Conservation (phyloP, 2,329 filamentous ascomycete species). For the Bipolaris victoriae region DNA sequence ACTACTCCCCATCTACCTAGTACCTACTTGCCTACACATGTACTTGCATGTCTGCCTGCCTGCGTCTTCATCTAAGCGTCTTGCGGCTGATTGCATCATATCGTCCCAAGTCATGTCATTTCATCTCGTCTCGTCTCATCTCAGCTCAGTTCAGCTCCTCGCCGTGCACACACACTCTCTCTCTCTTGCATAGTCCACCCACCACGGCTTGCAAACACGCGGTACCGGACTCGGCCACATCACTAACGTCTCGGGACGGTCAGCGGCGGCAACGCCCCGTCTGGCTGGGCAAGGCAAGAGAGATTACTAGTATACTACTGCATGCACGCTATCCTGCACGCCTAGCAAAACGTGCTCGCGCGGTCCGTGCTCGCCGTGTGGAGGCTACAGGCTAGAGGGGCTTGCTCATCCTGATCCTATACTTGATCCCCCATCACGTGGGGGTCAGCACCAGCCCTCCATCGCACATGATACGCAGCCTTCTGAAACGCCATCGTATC, state of each 20-base stretch:
- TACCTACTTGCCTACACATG: too few relatives aligned
- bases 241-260: conserved; percentile 22
- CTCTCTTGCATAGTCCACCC: background rate
- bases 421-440: conserved; percentile 5
- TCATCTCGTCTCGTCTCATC: too few relatives aligned
- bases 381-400: background rate
- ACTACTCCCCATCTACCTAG: too few relatives aligned
- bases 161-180: too few relatives aligned
- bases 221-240: background rate
- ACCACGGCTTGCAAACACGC: background rate
- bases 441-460: conserved; percentile 5
- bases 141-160: too few relatives aligned
- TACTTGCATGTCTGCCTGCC: too few relatives aligned
- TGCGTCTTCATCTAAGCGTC: too few relatives aligned
- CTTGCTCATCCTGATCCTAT: too few relatives aligned
- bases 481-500: conserved; percentile 8
- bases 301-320: conserved; percentile 11
- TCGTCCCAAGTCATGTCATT: too few relatives aligned
- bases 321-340: conserved; percentile 15
- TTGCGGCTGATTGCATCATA: too few relatives aligned
- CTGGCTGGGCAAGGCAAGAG: conserved; percentile 12
- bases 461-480: conserved; percentile 5
- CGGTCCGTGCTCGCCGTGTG: conserved; percentile 6
- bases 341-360: conserved; percentile 16
- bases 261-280: conserved; percentile 22